These are phyloP conservation scores for Xylaria sp. DNA, from an alignment of 2,329 filamentous ascomycete species.

Conservation along the genomic window DNA sequence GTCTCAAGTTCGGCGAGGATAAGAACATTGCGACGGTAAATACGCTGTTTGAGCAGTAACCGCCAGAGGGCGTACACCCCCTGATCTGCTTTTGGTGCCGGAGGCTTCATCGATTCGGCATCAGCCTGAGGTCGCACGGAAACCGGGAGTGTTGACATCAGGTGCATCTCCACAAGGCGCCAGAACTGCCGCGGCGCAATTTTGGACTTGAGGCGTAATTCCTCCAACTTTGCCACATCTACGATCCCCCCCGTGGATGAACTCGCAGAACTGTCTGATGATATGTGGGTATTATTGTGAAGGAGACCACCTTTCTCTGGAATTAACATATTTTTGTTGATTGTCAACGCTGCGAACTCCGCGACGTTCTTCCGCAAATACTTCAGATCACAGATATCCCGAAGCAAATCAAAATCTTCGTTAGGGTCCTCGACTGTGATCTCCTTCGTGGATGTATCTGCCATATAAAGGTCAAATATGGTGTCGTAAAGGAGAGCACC, in stretches of 20 bases:
- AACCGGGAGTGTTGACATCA: slow-evolving; percentile 68
- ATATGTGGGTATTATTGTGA: slow-evolving; percentile 45
- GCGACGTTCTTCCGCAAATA: slow-evolving; percentile 68
- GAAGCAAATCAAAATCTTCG: slow-evolving; percentile 82
- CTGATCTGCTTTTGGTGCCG: slow-evolving; percentile 61
- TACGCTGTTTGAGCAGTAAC: slow-evolving; percentile 77
- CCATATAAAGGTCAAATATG: slow-evolving; percentile 77
- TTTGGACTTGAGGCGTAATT: slow-evolving; percentile 71
- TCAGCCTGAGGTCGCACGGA: slow-evolving; percentile 64
- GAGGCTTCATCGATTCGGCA: slow-evolving; percentile 49
- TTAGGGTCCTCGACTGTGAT: slow-evolving; percentile 96
- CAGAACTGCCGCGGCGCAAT: slow-evolving; percentile 81
- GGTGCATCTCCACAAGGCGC: slow-evolving; percentile 79
- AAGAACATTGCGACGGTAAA: slow-evolving; percentile 80
- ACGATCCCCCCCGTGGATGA: slow-evolving; percentile 60
- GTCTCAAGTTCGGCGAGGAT: slow-evolving; percentile 74
- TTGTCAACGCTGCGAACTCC: slow-evolving; percentile 65
- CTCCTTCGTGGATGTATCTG: slow-evolving; percentile 76
- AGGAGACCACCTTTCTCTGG: slow-evolving; percentile 57
- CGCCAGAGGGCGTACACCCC: slow-evolving; percentile 77
- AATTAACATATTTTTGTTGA: slow-evolving; percentile 64
- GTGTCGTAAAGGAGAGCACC: slow-evolving; percentile 83
- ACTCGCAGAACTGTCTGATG: slow-evolving; percentile 35
- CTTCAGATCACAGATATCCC: slow-evolving; percentile 77
- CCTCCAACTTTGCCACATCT: slow-evolving; percentile 64